Percentiles rank a stretch among this genome's conserved stretches.
Evolutionary conservation across 2,329 filamentous ascomycete species (phyloP).

Genomic region (Chalaropsis ovoidea): DNA sequence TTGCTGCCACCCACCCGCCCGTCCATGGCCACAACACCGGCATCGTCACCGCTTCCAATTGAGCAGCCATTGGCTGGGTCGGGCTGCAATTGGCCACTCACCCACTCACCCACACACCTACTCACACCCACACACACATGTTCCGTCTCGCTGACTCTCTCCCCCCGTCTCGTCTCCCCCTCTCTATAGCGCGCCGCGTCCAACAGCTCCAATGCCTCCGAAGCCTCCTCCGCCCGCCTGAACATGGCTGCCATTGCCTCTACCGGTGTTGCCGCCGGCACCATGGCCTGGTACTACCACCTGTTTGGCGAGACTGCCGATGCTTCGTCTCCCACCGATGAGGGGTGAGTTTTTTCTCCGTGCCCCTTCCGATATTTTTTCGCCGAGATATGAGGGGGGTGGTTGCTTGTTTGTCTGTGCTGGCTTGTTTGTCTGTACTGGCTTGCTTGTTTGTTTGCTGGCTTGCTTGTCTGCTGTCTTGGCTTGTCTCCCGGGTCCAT

Average conservation of each 20-base stretch:
- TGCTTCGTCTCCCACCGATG: slow-evolving; percentile 87
- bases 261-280: slow-evolving; percentile 75
- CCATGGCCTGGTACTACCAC: slow-evolving; percentile 94
- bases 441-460: too few relatives aligned
- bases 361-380: slow-evolving; percentile 16
- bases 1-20: not conserved
- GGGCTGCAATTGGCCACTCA: not conserved
- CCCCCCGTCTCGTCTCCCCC: not conserved
- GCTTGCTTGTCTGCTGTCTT: too few relatives aligned
- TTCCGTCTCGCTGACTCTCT: slow-evolving; percentile 20
- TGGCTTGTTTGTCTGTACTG: too few relatives aligned
- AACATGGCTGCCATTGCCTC: slow-evolving; percentile 81
- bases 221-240: slow-evolving; percentile 63
- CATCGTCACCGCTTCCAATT: not conserved
- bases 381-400: not conserved
- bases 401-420: too few relatives aligned
- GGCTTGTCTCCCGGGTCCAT: too few relatives aligned
- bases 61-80: not conserved
- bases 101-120: not conserved
- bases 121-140: not conserved
- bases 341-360: slow-evolving; percentile 65
- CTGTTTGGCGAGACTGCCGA: slow-evolving; percentile 80
- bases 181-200: slow-evolving; percentile 52
- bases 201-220: slow-evolving; percentile 62
- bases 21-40: not conserved